Evolutionary conservation across 202 grass and related monocot species (phyloP), one percentile per base, ranked within the genome.

Genomic region (Zoysia matrella): DNA sequence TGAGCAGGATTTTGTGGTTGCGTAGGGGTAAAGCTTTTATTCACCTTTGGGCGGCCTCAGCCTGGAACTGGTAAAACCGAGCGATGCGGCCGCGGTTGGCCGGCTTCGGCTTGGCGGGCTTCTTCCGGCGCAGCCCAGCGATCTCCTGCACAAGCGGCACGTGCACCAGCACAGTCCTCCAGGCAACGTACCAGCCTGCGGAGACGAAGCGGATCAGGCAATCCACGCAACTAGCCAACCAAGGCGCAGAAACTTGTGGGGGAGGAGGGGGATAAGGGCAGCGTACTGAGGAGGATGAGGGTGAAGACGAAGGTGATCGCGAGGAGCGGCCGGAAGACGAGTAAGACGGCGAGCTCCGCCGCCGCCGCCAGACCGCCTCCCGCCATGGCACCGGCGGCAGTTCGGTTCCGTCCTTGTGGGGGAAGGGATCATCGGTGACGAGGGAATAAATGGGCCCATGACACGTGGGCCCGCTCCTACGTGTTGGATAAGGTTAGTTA

Each of bases 71-170:
- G 68, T 94, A 99, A 80, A 94, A 95, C 3, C 13, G 66, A 71
- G 87, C 70, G 67, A 99, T 72, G 47, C 96, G 96, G 15, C 83
- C 84, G 56, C 52, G 70, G 66, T 90, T 87, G 18, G 47, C 4
- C 40, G 93, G 93, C 86, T 91, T 99, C 65, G 91, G 91, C 86
- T 90, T 99, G 77, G 84, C 63, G 3, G 84, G 81, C 89, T 99
- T 99, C 91, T 99, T 99, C 72, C 83, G 90, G 60, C 91, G 89
- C 40, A 99, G 91, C 6, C 96, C 96, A 57, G 82, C 81, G 63
- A 99, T 99, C 81, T 99, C 96, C 81, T 96, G 96, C 80, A 99
- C 92, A 57, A 99, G 77, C 16, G 96, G 89, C n/a, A 99, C 96
- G 67, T 99, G 96, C 71, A 95, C 91, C 78, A 99, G 81, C 84